Evolutionary conservation across 2,329 filamentous ascomycete species (phyloP), one percentile per base, ranked within the genome.

Genomic region (Monilinia laxa): DNA sequence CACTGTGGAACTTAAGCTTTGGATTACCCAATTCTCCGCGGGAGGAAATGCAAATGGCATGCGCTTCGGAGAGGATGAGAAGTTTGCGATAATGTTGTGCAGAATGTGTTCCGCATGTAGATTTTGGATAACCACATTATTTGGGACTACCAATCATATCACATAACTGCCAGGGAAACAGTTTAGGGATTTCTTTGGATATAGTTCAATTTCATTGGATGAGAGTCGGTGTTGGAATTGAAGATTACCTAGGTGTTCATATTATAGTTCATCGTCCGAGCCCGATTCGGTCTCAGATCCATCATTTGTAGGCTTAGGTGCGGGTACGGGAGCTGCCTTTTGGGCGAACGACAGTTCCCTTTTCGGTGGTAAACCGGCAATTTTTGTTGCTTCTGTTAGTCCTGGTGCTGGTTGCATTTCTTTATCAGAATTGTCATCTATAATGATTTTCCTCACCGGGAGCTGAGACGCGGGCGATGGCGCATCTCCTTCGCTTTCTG

Each of bases 211-310:
- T 59, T 38, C n/a, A 40, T 25, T 20, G 51, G 18, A 42, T 23
- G 52, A 35, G 6, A 35, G 23, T 35, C 31, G 23, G 38, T 62
- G 40, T 54, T 16, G 45, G 38, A 59, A 60, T 38, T 23, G 35
- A 42, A 47, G 14, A 52, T 60, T 42, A 35, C 31, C 31, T 35
- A 35, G 31, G 31, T 35, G 31, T 35, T 35, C 31, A 56, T 20
- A 42, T 45, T 28, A 63, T 42, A 63, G 55, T 56, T 76, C 74
- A 67, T 75, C 71, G 66, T 74, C 73, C 20, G 72, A 74, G 66
- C 73, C 73, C 28, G 72, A 73, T 57, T 75, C 74, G 3, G 74
- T 75, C 28, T 74, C 74, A 40, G 72, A 74, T n/a, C 69, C 72
- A 25, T 72, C 72, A 28, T 47, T 58, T 64, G 35, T 40, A 56